Evolutionary conservation across 2,329 filamentous ascomycete species (phyloP).

Genomic region (Pestalotiopsis sp.): DNA sequence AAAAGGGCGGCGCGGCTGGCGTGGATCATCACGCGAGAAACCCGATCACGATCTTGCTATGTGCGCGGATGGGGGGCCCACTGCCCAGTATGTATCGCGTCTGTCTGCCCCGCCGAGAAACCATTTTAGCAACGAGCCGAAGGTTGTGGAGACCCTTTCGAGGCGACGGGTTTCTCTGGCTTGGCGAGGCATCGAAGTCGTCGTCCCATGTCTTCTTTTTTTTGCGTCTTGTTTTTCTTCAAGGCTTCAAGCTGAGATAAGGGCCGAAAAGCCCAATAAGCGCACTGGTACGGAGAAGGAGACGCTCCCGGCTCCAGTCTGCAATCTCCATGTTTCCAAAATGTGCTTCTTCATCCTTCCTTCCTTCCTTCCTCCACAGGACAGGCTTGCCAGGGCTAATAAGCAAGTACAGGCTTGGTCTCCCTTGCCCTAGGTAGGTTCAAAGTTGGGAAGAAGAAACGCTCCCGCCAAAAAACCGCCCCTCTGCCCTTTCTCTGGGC

Average conservation of each 20-base stretch:
- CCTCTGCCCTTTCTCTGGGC: neutral
- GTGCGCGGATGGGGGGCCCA: neutral
- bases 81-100: neutral
- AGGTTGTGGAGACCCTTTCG: conserved; percentile 4
- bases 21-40: neutral
- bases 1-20: neutral
- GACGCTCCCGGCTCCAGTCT: neutral
- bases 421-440: neutral
- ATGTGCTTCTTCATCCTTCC: neutral
- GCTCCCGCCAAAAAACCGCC: neutral
- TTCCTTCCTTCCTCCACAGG: neutral
- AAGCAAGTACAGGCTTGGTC: no score
- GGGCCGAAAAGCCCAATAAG: neutral
- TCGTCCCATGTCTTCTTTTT: neutral
- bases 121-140: conserved; percentile 9
- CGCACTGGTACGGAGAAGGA: neutral
- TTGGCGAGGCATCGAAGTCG: neutral
- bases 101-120: conserved; percentile 2
- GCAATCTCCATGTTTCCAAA: neutral
- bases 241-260: neutral
- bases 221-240: neutral
- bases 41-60: conserved; percentile 3
- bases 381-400: neutral
- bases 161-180: neutral
- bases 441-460: neutral